Evolutionary conservation across 2,329 filamentous ascomycete species (phyloP).

Genomic region (Zymoseptoria crescenta): DNA sequence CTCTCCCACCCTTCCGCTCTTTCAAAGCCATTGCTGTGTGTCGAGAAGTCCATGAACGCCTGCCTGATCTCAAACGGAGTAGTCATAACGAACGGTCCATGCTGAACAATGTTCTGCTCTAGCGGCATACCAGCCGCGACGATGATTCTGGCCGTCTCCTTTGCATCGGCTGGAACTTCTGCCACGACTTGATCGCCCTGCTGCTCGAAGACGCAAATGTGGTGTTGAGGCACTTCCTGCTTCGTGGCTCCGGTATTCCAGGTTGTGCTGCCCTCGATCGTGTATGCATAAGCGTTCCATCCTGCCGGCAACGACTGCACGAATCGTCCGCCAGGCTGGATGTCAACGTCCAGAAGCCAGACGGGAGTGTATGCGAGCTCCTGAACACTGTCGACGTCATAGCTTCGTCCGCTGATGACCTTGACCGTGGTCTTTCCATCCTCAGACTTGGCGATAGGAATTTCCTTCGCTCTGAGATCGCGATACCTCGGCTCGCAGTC

Average conservation of each 20-base stretch:
- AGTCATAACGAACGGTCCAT: conserved; percentile 75
- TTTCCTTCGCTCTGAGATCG: conserved; percentile 70
- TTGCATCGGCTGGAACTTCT: conserved; percentile 59
- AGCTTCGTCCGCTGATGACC: conserved; percentile 79
- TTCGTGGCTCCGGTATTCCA: conserved; percentile 50
- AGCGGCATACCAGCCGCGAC: conserved; percentile 72
- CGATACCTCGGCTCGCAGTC: conserved; percentile 86
- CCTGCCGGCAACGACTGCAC: conserved; percentile 65
- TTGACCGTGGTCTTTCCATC: conserved; percentile 71
- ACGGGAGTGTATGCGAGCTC: conserved; percentile 94
- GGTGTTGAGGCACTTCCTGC: conserved; percentile 56
- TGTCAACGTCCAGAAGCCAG: conserved; percentile 82
- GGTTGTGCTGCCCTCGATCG: conserved; percentile 62
- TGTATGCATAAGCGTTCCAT: conserved; percentile 90
- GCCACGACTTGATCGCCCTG: conserved; percentile 68
- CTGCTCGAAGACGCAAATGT: conserved; percentile 84
- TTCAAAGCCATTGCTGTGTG: conserved; percentile 69
- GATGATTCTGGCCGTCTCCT: conserved; percentile 53
- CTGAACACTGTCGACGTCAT: conserved; percentile 77
- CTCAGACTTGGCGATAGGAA: conserved; percentile 65
- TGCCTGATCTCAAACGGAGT: conserved; percentile 65
- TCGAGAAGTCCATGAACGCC: conserved; percentile 69
- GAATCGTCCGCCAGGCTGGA: conserved; percentile 71
- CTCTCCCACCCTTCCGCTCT: conserved; percentile 70
- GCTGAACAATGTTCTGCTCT: conserved; percentile 74